Conservation (phyloP, 148 eudicot species). For the Polygonum aviculare region DNA sequence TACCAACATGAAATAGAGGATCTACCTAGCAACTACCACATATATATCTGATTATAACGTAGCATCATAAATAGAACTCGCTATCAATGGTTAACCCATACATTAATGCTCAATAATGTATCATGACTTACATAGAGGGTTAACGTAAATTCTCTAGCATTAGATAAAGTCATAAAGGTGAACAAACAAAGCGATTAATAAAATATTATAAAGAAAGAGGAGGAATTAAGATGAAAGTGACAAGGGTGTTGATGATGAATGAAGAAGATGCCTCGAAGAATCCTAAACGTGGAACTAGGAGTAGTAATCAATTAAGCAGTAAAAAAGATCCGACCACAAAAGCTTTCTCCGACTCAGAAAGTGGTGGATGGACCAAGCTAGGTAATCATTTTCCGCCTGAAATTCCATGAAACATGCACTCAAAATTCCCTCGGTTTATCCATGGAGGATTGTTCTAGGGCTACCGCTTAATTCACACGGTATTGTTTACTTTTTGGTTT, state of each 20-base stretch:
- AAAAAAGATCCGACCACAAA: too few species aligned
- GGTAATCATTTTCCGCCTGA: too few species aligned
- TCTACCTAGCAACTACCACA: too few species aligned
- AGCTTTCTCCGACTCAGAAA: too few species aligned
- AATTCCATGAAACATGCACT: too few species aligned
- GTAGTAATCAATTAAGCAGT: neutral
- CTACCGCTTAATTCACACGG: too few species aligned
- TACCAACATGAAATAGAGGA: too few species aligned
- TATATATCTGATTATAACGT: too few species aligned
- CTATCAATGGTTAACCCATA: neutral
- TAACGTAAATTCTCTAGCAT: neutral
- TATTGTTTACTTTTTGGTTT: too few species aligned
- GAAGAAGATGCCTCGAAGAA: neutral
- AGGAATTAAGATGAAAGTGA: neutral
- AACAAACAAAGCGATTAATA: neutral
- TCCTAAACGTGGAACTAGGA: neutral
- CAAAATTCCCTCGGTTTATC: too few species aligned
- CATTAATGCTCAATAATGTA: neutral
- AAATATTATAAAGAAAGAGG: neutral
- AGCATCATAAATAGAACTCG: neutral
- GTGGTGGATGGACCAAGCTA: too few species aligned
- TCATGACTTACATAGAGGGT: neutral
- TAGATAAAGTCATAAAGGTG: neutral
- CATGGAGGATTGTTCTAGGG: too few species aligned
- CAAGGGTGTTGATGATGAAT: neutral